Conservation (phyloP, 129 eudicot species). For the Flaveria linearis region DNA sequence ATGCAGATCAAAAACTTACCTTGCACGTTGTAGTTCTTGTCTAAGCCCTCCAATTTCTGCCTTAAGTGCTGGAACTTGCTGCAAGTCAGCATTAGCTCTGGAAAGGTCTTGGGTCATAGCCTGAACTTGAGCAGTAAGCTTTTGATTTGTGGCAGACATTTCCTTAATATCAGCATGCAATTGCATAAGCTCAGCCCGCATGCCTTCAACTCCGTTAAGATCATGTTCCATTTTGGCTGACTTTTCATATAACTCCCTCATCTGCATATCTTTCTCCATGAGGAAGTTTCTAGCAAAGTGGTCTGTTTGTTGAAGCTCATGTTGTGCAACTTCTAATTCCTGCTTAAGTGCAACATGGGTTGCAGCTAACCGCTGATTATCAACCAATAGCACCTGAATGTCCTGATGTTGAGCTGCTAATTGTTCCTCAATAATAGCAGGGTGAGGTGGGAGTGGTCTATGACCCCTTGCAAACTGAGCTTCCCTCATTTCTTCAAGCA, state of each 20-base stretch:
- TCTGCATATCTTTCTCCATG: constrained; percentile 73
- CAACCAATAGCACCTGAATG: constrained; percentile 66
- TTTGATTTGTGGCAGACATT: constrained; percentile 65
- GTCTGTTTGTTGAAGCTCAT: constrained; percentile 66
- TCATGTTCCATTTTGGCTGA: constrained; percentile 77
- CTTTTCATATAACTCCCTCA: constrained; percentile 80
- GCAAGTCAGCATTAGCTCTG: constrained; percentile 27
- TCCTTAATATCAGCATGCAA: constrained; percentile 64
- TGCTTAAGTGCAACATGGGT: constrained; percentile 91
- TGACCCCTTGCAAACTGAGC: constrained; percentile 48
- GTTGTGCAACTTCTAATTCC: constrained; percentile 73
- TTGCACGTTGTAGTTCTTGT: constrained; percentile 68
- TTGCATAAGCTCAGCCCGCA: constrained; percentile 79
- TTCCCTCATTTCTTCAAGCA: constrained; percentile 55
- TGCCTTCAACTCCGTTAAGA: constrained; percentile 64
- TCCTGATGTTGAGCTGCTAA: constrained; percentile 79
- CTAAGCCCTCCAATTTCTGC: constrained; percentile 72
- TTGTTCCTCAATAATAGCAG: constrained; percentile 74
- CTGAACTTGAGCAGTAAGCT: constrained; percentile 69
- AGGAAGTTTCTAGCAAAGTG: constrained; percentile 59
- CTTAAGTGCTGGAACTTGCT: constrained; percentile 69
- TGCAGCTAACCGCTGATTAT: constrained; percentile 86
- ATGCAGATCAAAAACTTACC: constrained; percentile 34
- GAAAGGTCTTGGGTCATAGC: constrained; percentile 79
- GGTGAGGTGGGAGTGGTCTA: constrained; percentile 76